Evolutionary conservation across 2,329 filamentous ascomycete genomes (phyloP).

Genomic region (Botrytis deweyae): DNA sequence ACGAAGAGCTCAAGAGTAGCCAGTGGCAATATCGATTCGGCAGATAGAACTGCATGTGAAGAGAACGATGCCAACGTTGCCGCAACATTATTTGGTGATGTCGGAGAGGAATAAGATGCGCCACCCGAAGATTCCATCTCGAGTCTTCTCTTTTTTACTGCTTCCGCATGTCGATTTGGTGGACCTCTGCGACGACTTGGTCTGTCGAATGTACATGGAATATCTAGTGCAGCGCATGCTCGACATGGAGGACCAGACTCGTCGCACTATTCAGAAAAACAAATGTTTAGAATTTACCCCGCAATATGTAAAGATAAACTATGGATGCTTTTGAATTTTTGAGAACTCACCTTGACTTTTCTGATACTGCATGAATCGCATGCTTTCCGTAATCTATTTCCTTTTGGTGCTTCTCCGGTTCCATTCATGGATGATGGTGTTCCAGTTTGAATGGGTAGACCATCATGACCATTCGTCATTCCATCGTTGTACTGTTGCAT

Average conservation of each 20-base stretch:
- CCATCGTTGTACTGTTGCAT: constrained; percentile 26
- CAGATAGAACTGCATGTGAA: constrained; percentile 48
- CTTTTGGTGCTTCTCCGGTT: constrained; percentile 34
- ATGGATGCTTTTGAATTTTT: constrained; percentile 11
- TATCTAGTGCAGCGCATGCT: constrained; percentile 63
- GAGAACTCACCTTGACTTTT: constrained; percentile 49
- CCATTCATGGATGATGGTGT: constrained; percentile 25
- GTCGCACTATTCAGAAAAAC: constrained; percentile 52
- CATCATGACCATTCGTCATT: constrained; percentile 27
- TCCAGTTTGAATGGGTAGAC: constrained; percentile 23
- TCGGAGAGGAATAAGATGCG: constrained; percentile 33
- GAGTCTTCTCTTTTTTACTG: constrained; percentile 60
- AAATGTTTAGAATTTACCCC: constrained; percentile 25
- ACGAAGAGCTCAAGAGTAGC: constrained; percentile 67
- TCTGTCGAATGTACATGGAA: constrained; percentile 65
- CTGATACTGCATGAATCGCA: constrained; percentile 54
- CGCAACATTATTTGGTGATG: constrained; percentile 38
- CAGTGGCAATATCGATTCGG: constrained; percentile 70
- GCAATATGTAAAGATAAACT: constrained; percentile 5
- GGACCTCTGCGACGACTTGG: constrained; percentile 63
- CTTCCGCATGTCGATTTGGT: constrained; percentile 65
- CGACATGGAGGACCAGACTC: constrained; percentile 64
- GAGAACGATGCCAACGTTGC: constrained; percentile 39
- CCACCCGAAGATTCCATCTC: constrained; percentile 39
- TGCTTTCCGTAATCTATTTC: constrained; percentile 47